These are phyloP conservation scores for Trichoderma hamatum DNA, from an alignment of 2,329 filamentous ascomycete genomes.

Conservation along the genomic window DNA sequence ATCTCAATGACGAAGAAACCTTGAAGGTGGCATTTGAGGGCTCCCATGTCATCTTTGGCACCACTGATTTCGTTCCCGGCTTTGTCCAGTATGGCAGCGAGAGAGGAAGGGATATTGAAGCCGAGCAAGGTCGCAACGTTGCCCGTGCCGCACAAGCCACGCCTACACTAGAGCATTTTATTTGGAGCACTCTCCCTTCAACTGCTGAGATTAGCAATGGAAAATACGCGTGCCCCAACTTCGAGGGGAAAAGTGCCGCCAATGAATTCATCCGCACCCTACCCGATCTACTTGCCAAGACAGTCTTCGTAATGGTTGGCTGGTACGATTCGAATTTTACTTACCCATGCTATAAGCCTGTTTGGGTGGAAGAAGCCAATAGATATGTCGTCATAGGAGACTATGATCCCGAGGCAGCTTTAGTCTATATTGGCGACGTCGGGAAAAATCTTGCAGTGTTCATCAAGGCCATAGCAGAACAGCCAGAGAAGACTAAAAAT, in stretches of 20 bases:
- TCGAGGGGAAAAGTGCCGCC: neutral
- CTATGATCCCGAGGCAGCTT: neutral
- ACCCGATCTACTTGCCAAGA: neutral
- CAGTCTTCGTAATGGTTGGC: neutral
- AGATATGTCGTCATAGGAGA: neutral
- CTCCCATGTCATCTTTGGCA: conserved; percentile 34
- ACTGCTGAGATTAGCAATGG: neutral
- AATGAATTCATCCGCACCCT: neutral
- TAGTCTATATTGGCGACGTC: neutral
- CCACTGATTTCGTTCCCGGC: conserved; percentile 34
- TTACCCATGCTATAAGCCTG: neutral
- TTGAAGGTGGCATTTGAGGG: conserved; percentile 33
- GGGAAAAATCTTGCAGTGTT: neutral
- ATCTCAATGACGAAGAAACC: conserved; percentile 28
- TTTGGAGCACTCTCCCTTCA: neutral
- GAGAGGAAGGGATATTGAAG: neutral
- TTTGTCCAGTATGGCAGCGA: conserved; percentile 26
- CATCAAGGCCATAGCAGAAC: neutral
- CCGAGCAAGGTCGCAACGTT: neutral
- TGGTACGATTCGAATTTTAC: neutral
- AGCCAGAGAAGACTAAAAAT: neutral
- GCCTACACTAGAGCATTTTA: neutral
- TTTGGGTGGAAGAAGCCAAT: neutral
- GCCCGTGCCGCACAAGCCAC: neutral
- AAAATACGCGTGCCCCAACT: neutral